Evolutionary conservation across 805 yeast genomes (phyloP).

Genomic region (Suhomyces prunicola): DNA sequence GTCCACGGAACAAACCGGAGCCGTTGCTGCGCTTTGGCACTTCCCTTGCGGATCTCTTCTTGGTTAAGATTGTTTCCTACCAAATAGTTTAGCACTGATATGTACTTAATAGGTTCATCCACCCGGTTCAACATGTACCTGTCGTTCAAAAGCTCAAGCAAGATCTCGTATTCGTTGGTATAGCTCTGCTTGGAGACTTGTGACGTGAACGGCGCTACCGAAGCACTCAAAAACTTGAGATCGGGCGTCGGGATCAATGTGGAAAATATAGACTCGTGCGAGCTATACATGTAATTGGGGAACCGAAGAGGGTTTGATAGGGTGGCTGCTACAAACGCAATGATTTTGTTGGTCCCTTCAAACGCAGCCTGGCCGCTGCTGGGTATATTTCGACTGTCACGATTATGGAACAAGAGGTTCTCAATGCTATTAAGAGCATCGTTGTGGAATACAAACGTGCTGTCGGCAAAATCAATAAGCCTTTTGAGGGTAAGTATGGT

Average conservation of each 20-base stretch:
- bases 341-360: conserved; percentile 78
- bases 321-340: conserved; percentile 80
- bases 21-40: conserved; percentile 59
- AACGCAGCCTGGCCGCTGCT: conserved; percentile 54
- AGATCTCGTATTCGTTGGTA: conserved; percentile 79
- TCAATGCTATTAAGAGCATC: conserved; percentile 77
- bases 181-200: conserved; percentile 51
- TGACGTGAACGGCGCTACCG: conserved; percentile 41
- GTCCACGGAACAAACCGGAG: conserved; percentile 84
- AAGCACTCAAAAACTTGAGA: conserved; percentile 56
- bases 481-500: conserved; percentile 78
- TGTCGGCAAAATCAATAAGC: conserved; percentile 80
- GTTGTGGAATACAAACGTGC: conserved; percentile 87
- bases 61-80: conserved; percentile 63
- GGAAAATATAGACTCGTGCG: conserved; percentile 75
- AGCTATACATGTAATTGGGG: conserved; percentile 89
- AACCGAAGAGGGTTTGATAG: conserved; percentile 84
- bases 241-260: conserved; percentile 84
- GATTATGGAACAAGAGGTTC: conserved; percentile 24
- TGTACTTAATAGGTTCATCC: conserved; percentile 45
- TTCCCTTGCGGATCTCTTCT: conserved; percentile 67
- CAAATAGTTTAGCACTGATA: conserved; percentile 67
- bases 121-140: conserved; percentile 67
- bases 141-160: conserved; percentile 77
- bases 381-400: conserved; percentile 1